Conservation (phyloP, 176 grass and related monocot genomes). For the Pontederia paniculata region DNA sequence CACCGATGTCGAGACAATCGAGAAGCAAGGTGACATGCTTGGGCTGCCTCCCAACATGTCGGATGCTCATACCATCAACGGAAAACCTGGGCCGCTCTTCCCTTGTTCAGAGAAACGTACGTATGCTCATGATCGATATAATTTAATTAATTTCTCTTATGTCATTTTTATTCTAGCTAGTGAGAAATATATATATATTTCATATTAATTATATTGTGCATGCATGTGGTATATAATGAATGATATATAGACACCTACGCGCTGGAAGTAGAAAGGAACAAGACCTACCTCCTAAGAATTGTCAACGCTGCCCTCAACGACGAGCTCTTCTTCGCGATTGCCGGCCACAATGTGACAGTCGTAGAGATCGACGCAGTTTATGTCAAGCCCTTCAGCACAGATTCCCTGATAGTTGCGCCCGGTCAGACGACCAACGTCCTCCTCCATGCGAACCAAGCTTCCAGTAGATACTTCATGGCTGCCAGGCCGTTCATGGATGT, state of each 20-base stretch:
- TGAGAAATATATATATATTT: too few species aligned
- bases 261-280: constrained; percentile 33
- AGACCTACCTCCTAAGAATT: constrained; percentile 52
- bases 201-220: too few species aligned
- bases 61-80: constrained; percentile 54
- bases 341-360: constrained; percentile 51
- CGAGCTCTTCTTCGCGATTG: constrained; percentile 57
- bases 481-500: constrained; percentile 31
- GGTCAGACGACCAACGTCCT: constrained; percentile 58
- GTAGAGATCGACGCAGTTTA: constrained; percentile 60
- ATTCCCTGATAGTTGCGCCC: constrained; percentile 29
- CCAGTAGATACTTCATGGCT: constrained; percentile 43
- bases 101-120: constrained; percentile 49
- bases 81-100: constrained; percentile 48
- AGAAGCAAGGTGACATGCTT: constrained; percentile 34
- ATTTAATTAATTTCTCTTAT: neutral
- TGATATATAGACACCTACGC: constrained; percentile 44
- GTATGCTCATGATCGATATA: neutral
- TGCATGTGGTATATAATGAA: too few species aligned
- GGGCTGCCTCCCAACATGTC: constrained; percentile 51
- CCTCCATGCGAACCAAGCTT: constrained; percentile 26
- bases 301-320: constrained; percentile 65
- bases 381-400: constrained; percentile 34
- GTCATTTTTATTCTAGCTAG: neutral
- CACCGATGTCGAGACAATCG: constrained; percentile 35